phyloP scores from a whole-genome alignment of 805 yeast species.

The Starmerella bombicola region DNA sequence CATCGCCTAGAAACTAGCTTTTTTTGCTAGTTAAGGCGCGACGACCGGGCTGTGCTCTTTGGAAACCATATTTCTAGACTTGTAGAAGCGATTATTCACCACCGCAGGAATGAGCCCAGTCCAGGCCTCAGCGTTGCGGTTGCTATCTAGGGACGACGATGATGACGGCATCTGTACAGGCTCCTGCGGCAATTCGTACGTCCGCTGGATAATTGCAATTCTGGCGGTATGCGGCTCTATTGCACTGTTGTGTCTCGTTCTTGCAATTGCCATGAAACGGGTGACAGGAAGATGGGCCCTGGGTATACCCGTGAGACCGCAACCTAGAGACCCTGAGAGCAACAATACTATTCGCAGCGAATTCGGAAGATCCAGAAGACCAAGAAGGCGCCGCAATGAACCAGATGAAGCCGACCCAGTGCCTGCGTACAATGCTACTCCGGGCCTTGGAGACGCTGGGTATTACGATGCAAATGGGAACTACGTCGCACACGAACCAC shows the following conservation, averaged over 20 bases:
- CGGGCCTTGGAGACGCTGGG: slow-evolving; percentile 18
- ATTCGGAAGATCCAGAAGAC: slow-evolving; percentile 1
- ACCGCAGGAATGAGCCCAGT: too few species aligned
- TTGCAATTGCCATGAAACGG: slow-evolving; percentile 1
- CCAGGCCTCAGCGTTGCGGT: too few species aligned
- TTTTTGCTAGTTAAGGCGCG: too few species aligned
- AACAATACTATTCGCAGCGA: background rate
- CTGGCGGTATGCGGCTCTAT: background rate
- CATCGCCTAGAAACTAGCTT: too few species aligned
- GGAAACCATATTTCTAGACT: too few species aligned
- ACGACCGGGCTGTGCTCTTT: too few species aligned
- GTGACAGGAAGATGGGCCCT: slow-evolving; percentile 7
- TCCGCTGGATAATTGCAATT: slow-evolving; percentile 9
- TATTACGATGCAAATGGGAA: slow-evolving; percentile 16
- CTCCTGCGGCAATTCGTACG: slow-evolving; percentile 1
- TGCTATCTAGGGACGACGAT: slow-evolving; percentile 1
- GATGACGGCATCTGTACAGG: slow-evolving; percentile 1
- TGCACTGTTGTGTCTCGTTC: background rate
- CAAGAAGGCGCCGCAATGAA: background rate
- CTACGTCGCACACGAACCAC: slow-evolving; percentile 15
- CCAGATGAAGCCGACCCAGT: slow-evolving; percentile 16
- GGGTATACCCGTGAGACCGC: background rate
- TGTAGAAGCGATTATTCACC: too few species aligned
- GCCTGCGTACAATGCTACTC: slow-evolving; percentile 17
- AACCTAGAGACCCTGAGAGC: background rate